phyloP scores from a whole-genome alignment of 192 early-diverging fungal genomes.

The Diversispora epigaea region DNA sequence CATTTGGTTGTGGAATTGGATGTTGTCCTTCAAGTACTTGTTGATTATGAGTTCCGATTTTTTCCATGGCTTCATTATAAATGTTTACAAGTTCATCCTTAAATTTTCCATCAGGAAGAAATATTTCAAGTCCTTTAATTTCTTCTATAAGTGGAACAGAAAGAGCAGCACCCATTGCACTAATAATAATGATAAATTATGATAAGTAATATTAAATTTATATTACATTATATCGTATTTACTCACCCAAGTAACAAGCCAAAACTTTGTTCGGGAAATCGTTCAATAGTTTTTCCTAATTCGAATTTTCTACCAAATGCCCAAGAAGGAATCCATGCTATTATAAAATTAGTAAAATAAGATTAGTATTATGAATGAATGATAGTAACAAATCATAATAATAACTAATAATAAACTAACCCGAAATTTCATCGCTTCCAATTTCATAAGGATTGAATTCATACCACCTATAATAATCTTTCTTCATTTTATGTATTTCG shows the following conservation, averaged over 20 bases:
- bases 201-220: background rate
- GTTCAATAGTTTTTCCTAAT: conserved; percentile 56
- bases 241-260: conserved; percentile 60
- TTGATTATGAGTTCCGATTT: background rate
- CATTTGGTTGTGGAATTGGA: conserved; percentile 53
- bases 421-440: too few relatives aligned
- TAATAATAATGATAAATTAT: background rate
- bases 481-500: too few relatives aligned
- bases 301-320: conserved; percentile 77
- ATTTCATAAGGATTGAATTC: too few relatives aligned
- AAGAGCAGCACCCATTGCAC: background rate
- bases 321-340: too few relatives aligned
- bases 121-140: background rate
- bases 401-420: too few relatives aligned
- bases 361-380: too few relatives aligned
- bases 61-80: background rate
- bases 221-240: background rate
- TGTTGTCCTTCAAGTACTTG: background rate
- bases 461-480: too few relatives aligned
- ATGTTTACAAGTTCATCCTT: background rate
- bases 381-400: too few relatives aligned
- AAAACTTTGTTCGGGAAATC: conserved; percentile 66
- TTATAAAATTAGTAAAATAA: too few relatives aligned
- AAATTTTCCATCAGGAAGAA: conserved; percentile 19
- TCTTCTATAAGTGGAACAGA: background rate